A percentile compares a stretch with the other conserved stretches of the same genome.
Evolutionary conservation across 2,329 filamentous ascomycete species (phyloP).

Genomic region (Ceratocystis papillata): DNA sequence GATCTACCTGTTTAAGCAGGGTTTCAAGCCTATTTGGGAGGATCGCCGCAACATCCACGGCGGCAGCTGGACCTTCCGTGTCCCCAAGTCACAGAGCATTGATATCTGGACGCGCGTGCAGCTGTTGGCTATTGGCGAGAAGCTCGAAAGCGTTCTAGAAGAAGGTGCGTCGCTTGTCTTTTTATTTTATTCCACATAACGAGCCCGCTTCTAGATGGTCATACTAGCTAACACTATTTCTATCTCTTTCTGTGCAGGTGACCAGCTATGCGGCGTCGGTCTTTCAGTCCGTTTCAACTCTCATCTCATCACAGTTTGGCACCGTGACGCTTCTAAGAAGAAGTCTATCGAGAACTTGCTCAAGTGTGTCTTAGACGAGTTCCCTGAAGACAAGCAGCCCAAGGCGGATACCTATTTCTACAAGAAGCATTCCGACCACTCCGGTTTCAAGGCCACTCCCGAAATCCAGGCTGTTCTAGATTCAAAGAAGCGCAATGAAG

Average conservation of each 20-base stretch:
- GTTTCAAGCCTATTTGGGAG: conserved; percentile 69
- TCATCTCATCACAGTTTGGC: conserved; percentile 84
- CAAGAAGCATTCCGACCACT: conserved; percentile 82
- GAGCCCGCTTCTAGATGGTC: not conserved
- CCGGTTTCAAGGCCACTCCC: conserved; percentile 60
- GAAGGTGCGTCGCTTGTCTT: conserved; percentile 42
- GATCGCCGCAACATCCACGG: conserved; percentile 77
- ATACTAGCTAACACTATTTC: not conserved
- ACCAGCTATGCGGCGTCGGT: conserved; percentile 82
- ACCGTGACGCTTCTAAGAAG: conserved; percentile 72
- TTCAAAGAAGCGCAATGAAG: conserved; percentile 39
- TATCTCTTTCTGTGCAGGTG: conserved; percentile 40
- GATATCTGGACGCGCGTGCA: conserved; percentile 75
- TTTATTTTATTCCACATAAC: conserved; percentile 2
- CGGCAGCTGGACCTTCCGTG: conserved; percentile 85
- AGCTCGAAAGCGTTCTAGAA: conserved; percentile 62
- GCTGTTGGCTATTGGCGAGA: conserved; percentile 72
- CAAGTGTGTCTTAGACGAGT: conserved; percentile 58
- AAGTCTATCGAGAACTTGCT: conserved; percentile 67
- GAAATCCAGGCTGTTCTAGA: conserved; percentile 48
- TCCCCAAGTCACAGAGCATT: conserved; percentile 61
- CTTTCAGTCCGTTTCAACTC: conserved; percentile 82
- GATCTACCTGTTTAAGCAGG: conserved; percentile 68
- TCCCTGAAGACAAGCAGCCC: conserved; percentile 62
- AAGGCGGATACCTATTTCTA: conserved; percentile 67